Base-by-base conservation (phyloP, 208 protist species). In the Acanthamoeba lenticulata region DNA sequence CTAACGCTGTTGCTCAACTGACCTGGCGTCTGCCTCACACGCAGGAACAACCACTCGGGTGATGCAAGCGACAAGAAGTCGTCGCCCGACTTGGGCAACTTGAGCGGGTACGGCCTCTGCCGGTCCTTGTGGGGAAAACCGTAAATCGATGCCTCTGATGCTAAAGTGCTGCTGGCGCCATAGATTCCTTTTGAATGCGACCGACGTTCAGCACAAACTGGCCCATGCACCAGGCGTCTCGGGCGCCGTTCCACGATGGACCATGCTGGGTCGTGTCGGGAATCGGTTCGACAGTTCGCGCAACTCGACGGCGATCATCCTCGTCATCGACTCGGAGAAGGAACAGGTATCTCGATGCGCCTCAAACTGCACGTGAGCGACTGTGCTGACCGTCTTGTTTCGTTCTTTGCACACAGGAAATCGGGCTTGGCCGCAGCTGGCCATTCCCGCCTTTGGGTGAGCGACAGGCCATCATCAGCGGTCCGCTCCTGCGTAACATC, bases 351-450 rank as follows among this genome's bases (percentile, higher is more conserved):
- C 34, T 32, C 2, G 34, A 42, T 85, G 81, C n/a, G 3, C 81
- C 57, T 36, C n/a, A 1, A 45, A 17, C 40, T 6, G 40, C 42
- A 1, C 24, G 2, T n/a, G 15, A 67, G 38, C 52, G n/a, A 21
- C 13, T 55, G 3, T 40, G 21, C 6, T 36, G 24, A 2, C 29
- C 19, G 77, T 32, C 2, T 29, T 24, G 42, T 17, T 7, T 81
- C 90, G 15, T 38, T 44, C 29, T 15, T 6, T 24, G 40, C n/a
- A 55, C 1, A 1, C 38, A 96, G 29, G 15, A 92, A 29, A 94
- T 98, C 1, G 97, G 97, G 21, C 94, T 99, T n/a, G 98, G 98
- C 11, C 92, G 98, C n/a, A 95, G 90, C 7, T 99, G 98, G 98
- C 44, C 57, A 19, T 97, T 98, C 86, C 96, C 98, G 17, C 94